phyloP scores from a whole-genome alignment of 2,329 filamentous ascomycete species.

The Alternaria brassicicola region DNA sequence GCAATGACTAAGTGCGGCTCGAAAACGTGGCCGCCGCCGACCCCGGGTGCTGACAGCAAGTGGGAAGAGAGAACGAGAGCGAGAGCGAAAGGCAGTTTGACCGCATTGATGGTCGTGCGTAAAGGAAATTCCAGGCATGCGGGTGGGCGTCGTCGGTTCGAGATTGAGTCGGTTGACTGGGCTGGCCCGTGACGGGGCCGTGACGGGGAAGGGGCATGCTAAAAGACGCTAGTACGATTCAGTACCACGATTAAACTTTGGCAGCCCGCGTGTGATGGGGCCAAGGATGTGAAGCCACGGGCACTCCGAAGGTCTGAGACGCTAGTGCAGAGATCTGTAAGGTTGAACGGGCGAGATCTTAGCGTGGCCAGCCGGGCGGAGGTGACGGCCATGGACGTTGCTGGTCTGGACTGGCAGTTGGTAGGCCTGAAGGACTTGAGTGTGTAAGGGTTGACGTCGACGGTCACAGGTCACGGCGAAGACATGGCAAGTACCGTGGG shows the following conservation, averaged over 20 bases:
- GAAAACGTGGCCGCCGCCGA: constrained; percentile 41
- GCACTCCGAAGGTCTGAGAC: constrained; percentile 30
- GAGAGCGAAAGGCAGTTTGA: constrained; percentile 3
- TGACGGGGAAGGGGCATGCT: constrained; percentile 14
- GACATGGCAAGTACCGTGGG: background rate
- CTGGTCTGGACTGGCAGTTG: background rate
- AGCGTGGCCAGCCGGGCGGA: constrained; percentile 20
- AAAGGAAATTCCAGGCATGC: constrained; percentile 36
- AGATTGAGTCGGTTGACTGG: constrained; percentile 25
- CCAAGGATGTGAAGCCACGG: constrained; percentile 30
- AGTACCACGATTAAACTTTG: constrained; percentile 38
- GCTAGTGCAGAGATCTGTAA: constrained; percentile 22
- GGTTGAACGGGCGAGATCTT: constrained; percentile 28
- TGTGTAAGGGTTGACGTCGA: background rate
- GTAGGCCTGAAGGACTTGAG: background rate
- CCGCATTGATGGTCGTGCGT: constrained; percentile 26
- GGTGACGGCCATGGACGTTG: background rate
- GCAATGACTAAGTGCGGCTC: constrained; percentile 30
- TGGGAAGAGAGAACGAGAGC: constrained; percentile 1
- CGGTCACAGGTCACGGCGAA: background rate
- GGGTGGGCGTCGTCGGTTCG: constrained; percentile 44
- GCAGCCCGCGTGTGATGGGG: constrained; percentile 37
- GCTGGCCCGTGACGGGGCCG: constrained; percentile 29
- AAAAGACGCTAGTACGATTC: constrained; percentile 19
- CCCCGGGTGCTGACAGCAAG: constrained; percentile 22